A percentile compares a stretch with the other conserved stretches of the same genome.
phyloP scores from a whole-genome alignment of 495 filamentous ascomycete species.

The Darksidea phi region DNA sequence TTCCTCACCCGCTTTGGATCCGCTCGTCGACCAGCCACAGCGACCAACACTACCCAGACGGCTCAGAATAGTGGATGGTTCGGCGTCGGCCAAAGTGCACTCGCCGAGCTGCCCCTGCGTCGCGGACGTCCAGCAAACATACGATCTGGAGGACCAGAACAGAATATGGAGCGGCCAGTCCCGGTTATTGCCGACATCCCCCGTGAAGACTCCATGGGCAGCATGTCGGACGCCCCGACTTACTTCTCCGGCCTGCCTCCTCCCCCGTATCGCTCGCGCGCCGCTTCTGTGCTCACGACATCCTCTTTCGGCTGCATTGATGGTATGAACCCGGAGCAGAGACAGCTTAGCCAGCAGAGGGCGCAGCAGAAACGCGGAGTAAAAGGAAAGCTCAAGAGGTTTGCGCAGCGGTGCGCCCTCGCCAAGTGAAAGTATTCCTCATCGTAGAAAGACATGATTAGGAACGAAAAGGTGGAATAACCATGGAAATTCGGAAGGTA shows the following conservation, averaged over 20 bases:
- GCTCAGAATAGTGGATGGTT: background rate
- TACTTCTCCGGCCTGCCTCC: constrained; percentile 28
- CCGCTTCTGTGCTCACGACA: constrained; percentile 25
- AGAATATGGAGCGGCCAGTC: constrained; percentile 6
- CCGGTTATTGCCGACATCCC: background rate
- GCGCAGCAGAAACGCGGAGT: constrained; percentile 15
- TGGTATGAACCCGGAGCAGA: constrained; percentile 15
- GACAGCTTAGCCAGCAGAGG: constrained; percentile 20
- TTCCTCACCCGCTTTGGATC: constrained; percentile 2
- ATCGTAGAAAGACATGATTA: background rate
- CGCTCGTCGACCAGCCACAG: background rate
- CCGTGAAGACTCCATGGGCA: constrained; percentile 30
- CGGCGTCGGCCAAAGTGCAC: background rate
- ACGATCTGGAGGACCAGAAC: constrained; percentile 10
- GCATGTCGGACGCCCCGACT: constrained; percentile 27
- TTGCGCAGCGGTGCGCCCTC: constrained; percentile 21
- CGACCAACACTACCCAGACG: background rate
- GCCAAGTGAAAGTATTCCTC: constrained; percentile 12
- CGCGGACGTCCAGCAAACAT: background rate
- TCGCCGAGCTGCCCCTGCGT: background rate
- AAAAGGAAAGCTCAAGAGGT: constrained; percentile 15
- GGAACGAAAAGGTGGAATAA: background rate
- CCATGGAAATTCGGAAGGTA: background rate
- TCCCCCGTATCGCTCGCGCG: constrained; percentile 30
- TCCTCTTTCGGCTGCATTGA: constrained; percentile 35